Conservation (phyloP, 2,329 filamentous ascomycete species). For the Botrytis cinerea region DNA sequence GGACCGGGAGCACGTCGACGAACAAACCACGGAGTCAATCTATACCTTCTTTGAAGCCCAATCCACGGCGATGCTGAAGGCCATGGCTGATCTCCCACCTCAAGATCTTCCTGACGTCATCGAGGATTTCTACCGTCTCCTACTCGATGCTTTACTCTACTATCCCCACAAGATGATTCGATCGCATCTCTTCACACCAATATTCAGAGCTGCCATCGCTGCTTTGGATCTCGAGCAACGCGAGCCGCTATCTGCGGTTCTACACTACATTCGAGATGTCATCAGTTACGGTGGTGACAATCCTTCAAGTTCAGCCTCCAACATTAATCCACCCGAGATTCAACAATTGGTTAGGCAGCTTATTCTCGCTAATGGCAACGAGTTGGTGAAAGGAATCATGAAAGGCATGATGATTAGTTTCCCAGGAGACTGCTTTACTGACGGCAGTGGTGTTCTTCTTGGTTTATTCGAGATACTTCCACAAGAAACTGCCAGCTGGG, state of each 20-base stretch:
- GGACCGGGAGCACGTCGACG: constrained; percentile 80
- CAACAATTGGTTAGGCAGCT: constrained; percentile 73
- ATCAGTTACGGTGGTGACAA: constrained; percentile 84
- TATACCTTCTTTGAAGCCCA: constrained; percentile 96
- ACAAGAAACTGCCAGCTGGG: constrained; percentile 75
- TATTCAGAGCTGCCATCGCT: constrained; percentile 84
- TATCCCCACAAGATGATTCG: constrained; percentile 83
- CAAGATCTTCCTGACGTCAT: constrained; percentile 61
- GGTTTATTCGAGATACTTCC: constrained; percentile 87
- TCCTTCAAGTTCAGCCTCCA: constrained; percentile 61
- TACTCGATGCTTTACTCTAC: constrained; percentile 89
- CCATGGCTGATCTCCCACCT: constrained; percentile 77
- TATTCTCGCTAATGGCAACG: constrained; percentile 68
- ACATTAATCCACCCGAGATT: constrained; percentile 66
- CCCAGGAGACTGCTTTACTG: constrained; percentile 90
- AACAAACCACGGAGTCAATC: constrained; percentile 80
- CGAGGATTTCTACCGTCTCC: constrained; percentile 83
- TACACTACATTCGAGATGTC: constrained; percentile 91
- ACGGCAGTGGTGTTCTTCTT: constrained; percentile 90
- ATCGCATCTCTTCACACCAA: constrained; percentile 75
- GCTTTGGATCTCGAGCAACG: constrained; percentile 87
- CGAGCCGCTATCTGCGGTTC: constrained; percentile 84
- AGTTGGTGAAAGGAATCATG: constrained; percentile 83
- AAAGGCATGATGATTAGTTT: constrained; percentile 99
- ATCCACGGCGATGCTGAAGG: constrained; percentile 83